phyloP scores from a whole-genome alignment of 2,329 filamentous ascomycete genomes.

The Trematosphaeria pertusa region DNA sequence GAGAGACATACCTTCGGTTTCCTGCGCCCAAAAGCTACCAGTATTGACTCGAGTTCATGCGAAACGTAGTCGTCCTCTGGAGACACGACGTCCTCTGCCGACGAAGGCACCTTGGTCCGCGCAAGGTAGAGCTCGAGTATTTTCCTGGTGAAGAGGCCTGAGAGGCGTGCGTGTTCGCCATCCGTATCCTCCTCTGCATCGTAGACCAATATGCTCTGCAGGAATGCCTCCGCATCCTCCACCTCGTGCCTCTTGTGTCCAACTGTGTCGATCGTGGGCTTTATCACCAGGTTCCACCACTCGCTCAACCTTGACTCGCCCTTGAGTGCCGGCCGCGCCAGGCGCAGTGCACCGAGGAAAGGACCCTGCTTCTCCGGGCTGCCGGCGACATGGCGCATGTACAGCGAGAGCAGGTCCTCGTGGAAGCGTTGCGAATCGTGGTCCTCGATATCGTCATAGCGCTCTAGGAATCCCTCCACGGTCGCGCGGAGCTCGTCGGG shows the following conservation, averaged over 20 bases:
- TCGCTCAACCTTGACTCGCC: slow-evolving; percentile 68
- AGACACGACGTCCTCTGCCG: slow-evolving; percentile 47
- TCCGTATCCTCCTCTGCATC: slow-evolving; percentile 64
- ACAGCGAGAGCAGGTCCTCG: slow-evolving; percentile 73
- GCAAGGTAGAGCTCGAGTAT: slow-evolving; percentile 54
- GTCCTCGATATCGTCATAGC: slow-evolving; percentile 72
- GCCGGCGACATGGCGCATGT: slow-evolving; percentile 68
- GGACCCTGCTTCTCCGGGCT: slow-evolving; percentile 64
- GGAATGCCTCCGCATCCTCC: slow-evolving; percentile 68
- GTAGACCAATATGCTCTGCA: slow-evolving; percentile 69
- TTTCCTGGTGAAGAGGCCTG: slow-evolving; percentile 62
- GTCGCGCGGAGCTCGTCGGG: slow-evolving; percentile 68
- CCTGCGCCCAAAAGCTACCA: slow-evolving; percentile 67
- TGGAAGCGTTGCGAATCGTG: slow-evolving; percentile 73
- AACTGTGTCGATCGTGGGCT: slow-evolving; percentile 63
- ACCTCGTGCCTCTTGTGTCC: slow-evolving; percentile 69
- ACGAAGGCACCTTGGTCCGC: slow-evolving; percentile 48
- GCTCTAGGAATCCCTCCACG: slow-evolving; percentile 72
- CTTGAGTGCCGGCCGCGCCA: slow-evolving; percentile 68
- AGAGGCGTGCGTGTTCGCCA: slow-evolving; percentile 53
- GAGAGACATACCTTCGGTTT: slow-evolving; percentile 63
- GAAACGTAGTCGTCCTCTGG: slow-evolving; percentile 56
- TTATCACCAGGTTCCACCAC: slow-evolving; percentile 74
- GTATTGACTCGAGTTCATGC: slow-evolving; percentile 60
- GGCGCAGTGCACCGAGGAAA: slow-evolving; percentile 73